Evolutionary conservation across 306 rosid species (phyloP), one percentile per base, ranked within the genome.

Genomic region (Rubus parviflorus): DNA sequence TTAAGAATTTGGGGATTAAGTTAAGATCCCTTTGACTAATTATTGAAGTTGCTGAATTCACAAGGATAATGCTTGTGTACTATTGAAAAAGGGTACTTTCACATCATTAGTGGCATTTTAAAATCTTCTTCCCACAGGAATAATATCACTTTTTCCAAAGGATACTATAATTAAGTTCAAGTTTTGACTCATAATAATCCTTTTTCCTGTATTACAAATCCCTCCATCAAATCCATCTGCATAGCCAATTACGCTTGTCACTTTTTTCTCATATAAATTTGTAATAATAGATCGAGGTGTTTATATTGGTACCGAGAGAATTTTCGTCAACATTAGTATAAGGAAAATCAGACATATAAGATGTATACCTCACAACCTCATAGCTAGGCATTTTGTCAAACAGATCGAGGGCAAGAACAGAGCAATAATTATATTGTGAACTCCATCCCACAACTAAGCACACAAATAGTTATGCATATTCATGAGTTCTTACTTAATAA

Each of bases 21-120:
- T 63, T 25, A 15, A 37, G 16, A 81, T 64, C 19, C 22, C 46
- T 61, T 66, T 75, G 23, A 77, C 46, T 17, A 41, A 40, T 68
- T 20, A 54, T 17, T 78, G 78, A 52, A 77, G 76, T 73, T 68
- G 56, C 77, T 57, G 19, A 9, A 47, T 54, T 65, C 49, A 23
- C 13, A 79, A 79, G 83, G 16, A 47, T 66, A 64, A 38, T 67
- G 45, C 35, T 71, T 48, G 71, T 46, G 72, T 77, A 42, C 35
- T 46, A 30, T 35, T 72, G 79, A 67, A 79, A 81, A 72, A 76
- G 37, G 52, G 64, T 61, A 20, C 37, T 77, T 23, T 40, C 53
- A 11, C 11, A 23, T 6, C 49, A 52, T 67, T 5, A 37, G 4
- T 14, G 56, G 22, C 23, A 47, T 25, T 75, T 46, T 25, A 16